Base-by-base conservation (phyloP, 1,139 yeast genomes). In the Pneumocystis sp. region DNA sequence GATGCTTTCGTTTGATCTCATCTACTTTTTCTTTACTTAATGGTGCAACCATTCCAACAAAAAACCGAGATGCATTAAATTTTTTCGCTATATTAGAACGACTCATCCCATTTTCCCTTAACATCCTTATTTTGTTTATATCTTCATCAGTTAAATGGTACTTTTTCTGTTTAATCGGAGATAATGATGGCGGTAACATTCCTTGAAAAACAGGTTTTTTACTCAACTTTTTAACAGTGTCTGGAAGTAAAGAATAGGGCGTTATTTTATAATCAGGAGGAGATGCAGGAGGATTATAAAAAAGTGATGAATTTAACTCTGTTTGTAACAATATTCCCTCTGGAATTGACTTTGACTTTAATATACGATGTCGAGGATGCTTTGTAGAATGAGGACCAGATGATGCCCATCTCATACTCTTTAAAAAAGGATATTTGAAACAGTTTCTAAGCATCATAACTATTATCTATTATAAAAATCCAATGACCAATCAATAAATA, bases 221-320 rank as follows among this genome's bases (percentile, higher is more conserved):
- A 31, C 60, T 39, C 15, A 61, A 25, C n/a, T 64, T 50, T 15
- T 65, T 59, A 21, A 65, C 45, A 3, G 62, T 60, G 17, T 64
- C 60, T 39, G 66, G 66, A 25, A 65, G 57, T 21, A 65, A 63
- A 10, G 63, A 34, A 29, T 57, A 40, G 10, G 66, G 66, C 5
- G 66, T 65, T n/a, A 65, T 35, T 17, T 17, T 60, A 29, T 61
- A 57, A 63, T 63, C 62, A 3, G 66, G 66, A 17, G 66, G 62
- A 10, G 66, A 65, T 21, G 66, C 63, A 3, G 66, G 66, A 4
- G 66, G 66, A 29, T 65, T 65, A 45, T 60, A 65, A 44, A 61
- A 63, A 50, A 65, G 44, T 8, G 62, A 57, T n/a, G 65, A 35
- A 31, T 65, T 63, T 6, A 59, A 37, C 3, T 63, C 63, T 45